Conservation (phyloP, 805 yeast species). For the Ogataea trehaloabstinens region DNA sequence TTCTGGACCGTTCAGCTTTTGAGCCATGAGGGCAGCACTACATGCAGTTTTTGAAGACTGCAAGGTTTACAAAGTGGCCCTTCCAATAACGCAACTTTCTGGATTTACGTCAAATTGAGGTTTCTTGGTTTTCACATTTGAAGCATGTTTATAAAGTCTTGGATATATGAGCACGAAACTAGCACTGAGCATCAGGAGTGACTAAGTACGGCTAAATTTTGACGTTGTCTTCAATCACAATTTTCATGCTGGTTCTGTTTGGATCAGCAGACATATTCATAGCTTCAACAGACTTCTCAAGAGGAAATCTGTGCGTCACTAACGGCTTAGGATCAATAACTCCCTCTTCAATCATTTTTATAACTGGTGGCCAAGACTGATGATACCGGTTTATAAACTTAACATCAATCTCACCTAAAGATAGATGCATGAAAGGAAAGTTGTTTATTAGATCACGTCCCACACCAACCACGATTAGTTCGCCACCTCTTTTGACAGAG, state of each 20-base stretch:
- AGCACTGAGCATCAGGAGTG: too few relatives aligned
- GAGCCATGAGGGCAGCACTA: too few relatives aligned
- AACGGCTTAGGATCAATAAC: slow-evolving; percentile 43
- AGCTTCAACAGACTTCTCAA: slow-evolving; percentile 49
- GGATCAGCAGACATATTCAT: slow-evolving; percentile 39
- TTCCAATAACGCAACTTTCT: too few relatives aligned
- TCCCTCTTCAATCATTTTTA: slow-evolving; percentile 44
- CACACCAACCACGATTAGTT: slow-evolving; percentile 49
- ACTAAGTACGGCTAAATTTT: too few relatives aligned
- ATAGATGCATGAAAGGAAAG: slow-evolving; percentile 54
- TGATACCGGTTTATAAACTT: slow-evolving; percentile 53
- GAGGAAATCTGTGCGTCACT: slow-evolving; percentile 47
- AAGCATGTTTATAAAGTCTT: too few relatives aligned
- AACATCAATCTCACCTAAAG: slow-evolving; percentile 51
- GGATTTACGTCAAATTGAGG: too few relatives aligned
- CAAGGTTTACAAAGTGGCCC: too few relatives aligned
- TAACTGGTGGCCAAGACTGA: slow-evolving; percentile 57
- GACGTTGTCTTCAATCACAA: slow-evolving; percentile 38
- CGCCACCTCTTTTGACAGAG: slow-evolving; percentile 46
- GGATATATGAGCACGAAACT: too few relatives aligned
- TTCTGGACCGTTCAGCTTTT: too few relatives aligned
- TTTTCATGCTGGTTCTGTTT: slow-evolving; percentile 45
- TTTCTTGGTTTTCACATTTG: too few relatives aligned
- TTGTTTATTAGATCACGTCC: slow-evolving; percentile 44
- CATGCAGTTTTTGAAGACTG: too few relatives aligned